These are phyloP conservation scores for Corymbia citriodora DNA, from an alignment of 441 rosid species.

Conservation along the genomic window DNA sequence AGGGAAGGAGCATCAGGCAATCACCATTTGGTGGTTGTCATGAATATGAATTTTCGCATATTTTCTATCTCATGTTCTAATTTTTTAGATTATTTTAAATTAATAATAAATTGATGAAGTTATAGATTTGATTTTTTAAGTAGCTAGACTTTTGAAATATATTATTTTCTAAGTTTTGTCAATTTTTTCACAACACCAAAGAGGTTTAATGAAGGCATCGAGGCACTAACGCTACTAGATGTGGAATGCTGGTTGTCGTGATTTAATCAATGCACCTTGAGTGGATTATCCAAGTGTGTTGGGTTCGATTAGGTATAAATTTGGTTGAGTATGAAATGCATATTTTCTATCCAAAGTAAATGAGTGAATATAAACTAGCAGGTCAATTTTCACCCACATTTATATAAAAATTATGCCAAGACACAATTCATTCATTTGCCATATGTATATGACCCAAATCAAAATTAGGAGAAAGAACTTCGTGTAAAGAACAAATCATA, in stretches of 20 bases:
- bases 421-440: background rate
- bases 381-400: background rate
- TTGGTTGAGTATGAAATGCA: background rate
- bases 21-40: background rate
- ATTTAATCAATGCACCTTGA: too few species aligned
- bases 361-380: background rate
- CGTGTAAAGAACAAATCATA: rapidly evolving
- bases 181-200: background rate
- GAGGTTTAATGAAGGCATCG: background rate
- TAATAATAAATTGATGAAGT: background rate
- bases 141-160: background rate
- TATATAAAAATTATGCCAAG: background rate
- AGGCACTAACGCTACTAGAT: background rate
- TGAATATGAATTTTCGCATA: background rate
- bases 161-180: background rate
- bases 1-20: background rate
- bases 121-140: background rate
- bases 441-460: rapidly evolving
- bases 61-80: background rate
- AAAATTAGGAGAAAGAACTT: background rate
- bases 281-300: background rate
- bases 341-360: too few species aligned
- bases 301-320: background rate
- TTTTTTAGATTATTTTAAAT: background rate
- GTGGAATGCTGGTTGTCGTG: background rate